phyloP scores from a whole-genome alignment of 768 basidiomycete genomes.

The Postia placenta region DNA sequence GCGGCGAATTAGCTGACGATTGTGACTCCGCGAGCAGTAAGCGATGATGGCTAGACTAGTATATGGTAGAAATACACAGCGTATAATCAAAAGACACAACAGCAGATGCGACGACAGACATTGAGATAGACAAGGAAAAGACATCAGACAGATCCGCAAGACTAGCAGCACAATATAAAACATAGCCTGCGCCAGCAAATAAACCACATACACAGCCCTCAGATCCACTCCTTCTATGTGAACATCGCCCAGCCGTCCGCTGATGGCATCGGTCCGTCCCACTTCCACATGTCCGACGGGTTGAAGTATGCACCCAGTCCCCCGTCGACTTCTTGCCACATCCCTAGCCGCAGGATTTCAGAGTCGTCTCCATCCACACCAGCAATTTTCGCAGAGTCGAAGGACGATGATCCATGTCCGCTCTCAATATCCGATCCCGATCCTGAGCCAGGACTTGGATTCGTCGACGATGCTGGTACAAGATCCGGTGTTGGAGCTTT shows the following conservation, averaged over 20 bases:
- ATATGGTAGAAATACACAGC: conserved; percentile 25
- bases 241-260: conserved; percentile 72
- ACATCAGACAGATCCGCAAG: not conserved
- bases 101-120: conserved; percentile 24
- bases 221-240: conserved; percentile 30
- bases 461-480: conserved; percentile 62
- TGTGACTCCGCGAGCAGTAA: conserved; percentile 12
- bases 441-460: conserved; percentile 71
- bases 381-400: conserved; percentile 34
- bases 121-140: not conserved
- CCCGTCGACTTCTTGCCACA: conserved; percentile 68
- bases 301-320: conserved; percentile 68
- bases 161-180: conserved; percentile 1
- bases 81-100: conserved; percentile 24
- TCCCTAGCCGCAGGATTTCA: conserved; percentile 51
- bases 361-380: conserved; percentile 41
- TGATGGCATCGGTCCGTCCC: conserved; percentile 61
- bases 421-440: conserved; percentile 61
- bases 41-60: conserved; percentile 22
- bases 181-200: not conserved
- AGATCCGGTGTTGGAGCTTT: conserved; percentile 76
- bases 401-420: conserved; percentile 35
- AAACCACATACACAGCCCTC: not conserved
- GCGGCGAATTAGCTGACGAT: not conserved
- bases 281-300: conserved; percentile 55